A percentile compares a stretch with the other conserved stretches of the same genome.
phyloP scores from a whole-genome alignment of 2,329 filamentous ascomycete genomes.

The Fusarium lateritium region DNA sequence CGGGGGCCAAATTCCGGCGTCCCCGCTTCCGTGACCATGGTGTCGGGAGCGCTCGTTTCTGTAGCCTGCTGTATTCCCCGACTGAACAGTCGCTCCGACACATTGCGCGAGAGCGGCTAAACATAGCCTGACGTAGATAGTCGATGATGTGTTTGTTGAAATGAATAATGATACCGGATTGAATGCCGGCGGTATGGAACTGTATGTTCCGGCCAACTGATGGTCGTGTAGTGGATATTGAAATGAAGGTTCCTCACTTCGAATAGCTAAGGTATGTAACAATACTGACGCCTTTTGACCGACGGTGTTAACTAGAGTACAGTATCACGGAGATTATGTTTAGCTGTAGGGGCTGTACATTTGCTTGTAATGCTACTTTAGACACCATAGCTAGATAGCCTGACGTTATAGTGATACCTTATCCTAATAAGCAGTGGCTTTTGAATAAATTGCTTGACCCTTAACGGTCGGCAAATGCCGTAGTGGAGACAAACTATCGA shows the following conservation, averaged over 20 bases:
- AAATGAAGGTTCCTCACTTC: no score
- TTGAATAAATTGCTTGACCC: background rate
- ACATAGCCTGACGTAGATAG: conserved; percentile 4
- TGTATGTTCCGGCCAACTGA: conserved; percentile 9
- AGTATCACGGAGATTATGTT: no score
- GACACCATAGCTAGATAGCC: background rate
- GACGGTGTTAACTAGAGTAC: no score
- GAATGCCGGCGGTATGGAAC: conserved; percentile 12
- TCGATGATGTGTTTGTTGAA: conserved; percentile 4
- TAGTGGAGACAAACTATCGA: conserved; percentile 25
- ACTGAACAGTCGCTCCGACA: conserved; percentile 2
- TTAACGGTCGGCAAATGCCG: conserved; percentile 44
- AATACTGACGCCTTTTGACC: no score
- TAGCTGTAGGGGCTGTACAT: no score
- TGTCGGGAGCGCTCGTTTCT: conserved; percentile 15
- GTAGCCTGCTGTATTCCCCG: conserved; percentile 6
- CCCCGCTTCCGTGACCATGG: conserved; percentile 34
- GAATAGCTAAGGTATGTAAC: no score
- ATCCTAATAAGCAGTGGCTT: no score
- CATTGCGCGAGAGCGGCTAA: conserved; percentile 3
- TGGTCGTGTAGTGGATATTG: no score
- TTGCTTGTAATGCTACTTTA: no score
- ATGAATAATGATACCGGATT: conserved; percentile 6
- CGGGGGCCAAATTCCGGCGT: conserved; percentile 4
- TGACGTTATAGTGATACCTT: no score